These are phyloP conservation scores for Pseudozyma pruni DNA, from an alignment of 1,284 basidiomycete species.

Conservation along the genomic window DNA sequence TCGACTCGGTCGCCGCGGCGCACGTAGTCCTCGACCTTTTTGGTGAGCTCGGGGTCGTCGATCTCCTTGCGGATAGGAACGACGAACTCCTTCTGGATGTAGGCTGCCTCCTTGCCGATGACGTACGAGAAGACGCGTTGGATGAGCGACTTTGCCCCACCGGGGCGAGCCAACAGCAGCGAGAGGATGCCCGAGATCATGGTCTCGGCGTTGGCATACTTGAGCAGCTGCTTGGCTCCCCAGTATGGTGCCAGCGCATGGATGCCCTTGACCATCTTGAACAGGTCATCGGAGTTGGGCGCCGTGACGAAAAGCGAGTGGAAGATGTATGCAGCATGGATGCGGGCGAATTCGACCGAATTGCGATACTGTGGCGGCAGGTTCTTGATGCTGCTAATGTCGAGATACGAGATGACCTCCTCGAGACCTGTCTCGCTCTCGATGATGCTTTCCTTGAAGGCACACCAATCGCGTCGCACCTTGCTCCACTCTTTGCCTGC, in stretches of 20 bases:
- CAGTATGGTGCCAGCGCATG: conserved; percentile 66
- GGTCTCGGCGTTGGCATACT: conserved; percentile 62
- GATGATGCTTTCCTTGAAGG: conserved; percentile 64
- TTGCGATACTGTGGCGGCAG: conserved; percentile 60
- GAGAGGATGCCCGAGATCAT: conserved; percentile 64
- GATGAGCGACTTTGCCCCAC: conserved; percentile 65
- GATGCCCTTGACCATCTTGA: conserved; percentile 60
- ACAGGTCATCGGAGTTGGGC: conserved; percentile 61
- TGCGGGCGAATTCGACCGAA: conserved; percentile 62
- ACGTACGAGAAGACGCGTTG: conserved; percentile 63
- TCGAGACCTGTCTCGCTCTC: conserved; percentile 65
- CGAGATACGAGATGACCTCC: conserved; percentile 55
- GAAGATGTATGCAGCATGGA: conserved; percentile 61
- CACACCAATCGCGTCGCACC: conserved; percentile 53
- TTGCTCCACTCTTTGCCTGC: conserved; percentile 59
- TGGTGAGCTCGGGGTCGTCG: conserved; percentile 54
- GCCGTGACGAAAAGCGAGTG: conserved; percentile 62
- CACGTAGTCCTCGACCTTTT: conserved; percentile 64
- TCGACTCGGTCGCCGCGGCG: conserved; percentile 59
- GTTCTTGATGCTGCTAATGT: conserved; percentile 60
- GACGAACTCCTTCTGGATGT: conserved; percentile 63
- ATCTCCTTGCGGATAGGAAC: conserved; percentile 60
- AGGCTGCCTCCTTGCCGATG: conserved; percentile 53
- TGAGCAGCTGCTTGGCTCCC: conserved; percentile 66
- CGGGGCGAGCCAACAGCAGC: conserved; percentile 63